These are phyloP conservation scores for Citrus unshiu DNA, from an alignment of 345 rosid species.

Conservation along the genomic window DNA sequence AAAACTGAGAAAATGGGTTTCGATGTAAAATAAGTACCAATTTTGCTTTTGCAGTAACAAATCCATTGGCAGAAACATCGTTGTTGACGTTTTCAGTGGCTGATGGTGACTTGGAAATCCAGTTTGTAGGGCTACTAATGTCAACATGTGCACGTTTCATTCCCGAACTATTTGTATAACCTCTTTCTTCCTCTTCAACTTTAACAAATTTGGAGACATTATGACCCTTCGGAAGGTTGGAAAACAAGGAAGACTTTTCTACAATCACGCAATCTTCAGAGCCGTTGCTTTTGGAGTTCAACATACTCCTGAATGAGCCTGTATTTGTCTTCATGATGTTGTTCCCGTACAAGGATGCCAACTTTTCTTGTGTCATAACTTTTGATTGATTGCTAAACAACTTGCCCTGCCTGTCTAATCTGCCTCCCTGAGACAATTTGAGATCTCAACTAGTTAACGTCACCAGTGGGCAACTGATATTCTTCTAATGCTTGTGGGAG, in stretches of 20 bases:
- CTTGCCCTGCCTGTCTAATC: constrained; percentile 30
- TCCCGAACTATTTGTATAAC: constrained; percentile 35
- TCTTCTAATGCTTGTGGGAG: background rate
- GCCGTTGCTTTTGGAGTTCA: constrained; percentile 35
- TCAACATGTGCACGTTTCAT: constrained; percentile 62
- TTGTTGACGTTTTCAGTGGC: constrained; percentile 38
- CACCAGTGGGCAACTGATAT: background rate
- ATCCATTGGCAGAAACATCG: constrained; percentile 56
- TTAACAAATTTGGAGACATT: constrained; percentile 22
- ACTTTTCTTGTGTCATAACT: constrained; percentile 48
- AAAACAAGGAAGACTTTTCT: constrained; percentile 30
- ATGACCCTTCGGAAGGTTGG: constrained; percentile 28
- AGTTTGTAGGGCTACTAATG: constrained; percentile 42
- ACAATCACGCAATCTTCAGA: constrained; percentile 49
- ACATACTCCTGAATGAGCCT: constrained; percentile 27
- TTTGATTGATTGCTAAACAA: constrained; percentile 42
- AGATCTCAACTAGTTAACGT: background rate
- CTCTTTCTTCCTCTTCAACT: constrained; percentile 53
- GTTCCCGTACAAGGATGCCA: constrained; percentile 75
- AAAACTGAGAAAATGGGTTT: background rate
- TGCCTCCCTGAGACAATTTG: constrained; percentile 50
- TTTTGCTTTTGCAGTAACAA: constrained; percentile 86
- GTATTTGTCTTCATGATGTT: constrained; percentile 37
- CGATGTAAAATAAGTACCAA: constrained; percentile 48
- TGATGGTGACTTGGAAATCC: constrained; percentile 30